Conservation (phyloP, 768 basidiomycete species). For the Hydnum rufescens region DNA sequence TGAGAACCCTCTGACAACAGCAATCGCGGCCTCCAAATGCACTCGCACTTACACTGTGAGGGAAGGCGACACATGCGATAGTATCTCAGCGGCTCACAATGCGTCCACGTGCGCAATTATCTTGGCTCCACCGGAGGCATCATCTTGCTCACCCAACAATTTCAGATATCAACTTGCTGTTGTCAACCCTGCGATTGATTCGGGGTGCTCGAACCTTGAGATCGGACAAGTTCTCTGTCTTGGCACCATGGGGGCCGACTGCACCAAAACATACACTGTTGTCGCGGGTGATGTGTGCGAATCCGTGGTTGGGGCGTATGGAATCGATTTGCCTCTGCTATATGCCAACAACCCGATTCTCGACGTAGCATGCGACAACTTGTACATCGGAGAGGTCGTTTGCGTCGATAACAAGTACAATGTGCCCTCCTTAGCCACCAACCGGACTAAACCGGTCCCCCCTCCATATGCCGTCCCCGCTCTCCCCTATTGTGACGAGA, state of each 20-base stretch:
- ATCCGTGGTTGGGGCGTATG: constrained; percentile 20
- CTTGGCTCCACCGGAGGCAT: background rate
- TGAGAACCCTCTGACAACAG: too few relatives aligned
- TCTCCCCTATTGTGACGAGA: too few relatives aligned
- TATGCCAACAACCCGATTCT: constrained; percentile 42
- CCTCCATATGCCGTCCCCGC: too few relatives aligned
- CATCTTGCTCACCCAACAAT: constrained; percentile 13
- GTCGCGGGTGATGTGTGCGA: constrained; percentile 37
- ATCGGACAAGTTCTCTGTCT: constrained; percentile 38
- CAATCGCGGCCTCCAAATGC: constrained; percentile 20
- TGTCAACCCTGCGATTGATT: constrained; percentile 35
- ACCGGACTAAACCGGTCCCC: background rate
- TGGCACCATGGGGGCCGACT: constrained; percentile 39
- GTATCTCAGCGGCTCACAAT: constrained; percentile 38
- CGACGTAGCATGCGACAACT: background rate
- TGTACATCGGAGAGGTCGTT: constrained; percentile 2
- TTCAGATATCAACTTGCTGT: constrained; percentile 54
- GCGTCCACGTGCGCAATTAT: constrained; percentile 35
- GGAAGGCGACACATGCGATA: constrained; percentile 43
- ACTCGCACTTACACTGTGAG: constrained; percentile 40
- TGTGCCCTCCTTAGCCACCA: background rate
- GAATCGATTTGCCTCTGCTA: constrained; percentile 35
- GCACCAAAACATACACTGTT: constrained; percentile 39
- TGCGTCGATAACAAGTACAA: background rate
- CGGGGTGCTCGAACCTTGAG: constrained; percentile 36